A percentile compares a stretch with the other conserved stretches of the same genome.
phyloP scores from a whole-genome alignment of 2,329 filamentous ascomycete species.

The Herpotrichia juniperi region DNA sequence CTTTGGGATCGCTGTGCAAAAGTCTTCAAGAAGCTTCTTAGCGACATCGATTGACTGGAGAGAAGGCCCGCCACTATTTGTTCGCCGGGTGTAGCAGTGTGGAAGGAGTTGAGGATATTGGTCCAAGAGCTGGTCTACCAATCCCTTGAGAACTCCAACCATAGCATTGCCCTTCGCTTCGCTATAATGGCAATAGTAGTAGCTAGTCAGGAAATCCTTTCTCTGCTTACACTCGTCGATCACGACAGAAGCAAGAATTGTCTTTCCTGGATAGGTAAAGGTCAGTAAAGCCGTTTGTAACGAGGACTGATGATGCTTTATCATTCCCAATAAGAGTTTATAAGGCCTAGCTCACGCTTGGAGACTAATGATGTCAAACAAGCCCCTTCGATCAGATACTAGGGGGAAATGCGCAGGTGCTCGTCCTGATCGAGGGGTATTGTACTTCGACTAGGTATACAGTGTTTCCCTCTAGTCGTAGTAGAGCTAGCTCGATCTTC shows the following conservation, averaged over 20 bases:
- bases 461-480: no score
- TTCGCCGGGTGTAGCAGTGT: constrained; percentile 13
- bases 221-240: constrained; percentile 23
- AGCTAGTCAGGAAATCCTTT: constrained; percentile 14
- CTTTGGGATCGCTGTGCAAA: constrained; percentile 21
- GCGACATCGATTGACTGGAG: constrained; percentile 19
- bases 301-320: no score
- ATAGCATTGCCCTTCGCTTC: constrained; percentile 18
- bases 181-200: constrained; percentile 31
- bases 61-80: constrained; percentile 22
- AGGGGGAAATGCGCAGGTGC: no score
- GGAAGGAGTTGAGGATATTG: constrained; percentile 20
- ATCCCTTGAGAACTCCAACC: constrained; percentile 21
- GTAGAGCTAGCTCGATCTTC: no score
- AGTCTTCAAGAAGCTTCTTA: constrained; percentile 25
- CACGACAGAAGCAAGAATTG: constrained; percentile 31
- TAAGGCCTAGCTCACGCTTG: no score
- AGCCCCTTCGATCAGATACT: no score
- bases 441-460: no score
- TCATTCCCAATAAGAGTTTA: no score
- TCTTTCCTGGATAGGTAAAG: constrained; percentile 24
- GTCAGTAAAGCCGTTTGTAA: background rate
- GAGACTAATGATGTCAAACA: no score
- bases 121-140: constrained; percentile 24
- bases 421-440: no score